Conservation (phyloP, 352 stramenopile species). For the Phytopythium oedochilum region DNA sequence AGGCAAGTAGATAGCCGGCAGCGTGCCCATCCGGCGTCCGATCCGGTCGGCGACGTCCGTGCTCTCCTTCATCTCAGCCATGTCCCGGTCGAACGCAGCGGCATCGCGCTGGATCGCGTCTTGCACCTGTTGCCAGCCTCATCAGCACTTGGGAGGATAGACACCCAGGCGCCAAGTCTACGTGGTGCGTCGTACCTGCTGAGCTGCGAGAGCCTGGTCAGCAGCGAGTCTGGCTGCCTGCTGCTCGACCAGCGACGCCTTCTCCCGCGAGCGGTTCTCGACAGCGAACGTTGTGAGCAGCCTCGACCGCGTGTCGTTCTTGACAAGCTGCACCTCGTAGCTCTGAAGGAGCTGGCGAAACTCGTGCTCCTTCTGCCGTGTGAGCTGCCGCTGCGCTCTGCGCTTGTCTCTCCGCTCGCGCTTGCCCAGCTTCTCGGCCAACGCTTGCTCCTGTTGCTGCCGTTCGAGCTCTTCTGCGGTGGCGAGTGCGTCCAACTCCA, state of each 20-base stretch:
- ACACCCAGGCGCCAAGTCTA: not conserved
- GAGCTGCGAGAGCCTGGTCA: not conserved
- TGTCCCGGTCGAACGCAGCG: conserved; percentile 8
- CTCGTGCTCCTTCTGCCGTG: conserved; percentile 43
- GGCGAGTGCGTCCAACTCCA: conserved; percentile 28
- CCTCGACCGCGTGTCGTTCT: conserved; percentile 37
- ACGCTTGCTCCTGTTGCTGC: conserved; percentile 7
- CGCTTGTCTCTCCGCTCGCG: conserved; percentile 44
- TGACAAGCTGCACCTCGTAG: conserved; percentile 34
- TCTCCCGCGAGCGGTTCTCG: conserved; percentile 25
- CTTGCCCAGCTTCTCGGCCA: conserved; percentile 24
- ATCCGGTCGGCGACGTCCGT: conserved; percentile 36
- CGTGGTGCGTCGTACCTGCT: not conserved
- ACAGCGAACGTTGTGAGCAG: conserved; percentile 44
- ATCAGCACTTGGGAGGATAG: not conserved
- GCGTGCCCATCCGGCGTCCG: conserved; percentile 35
- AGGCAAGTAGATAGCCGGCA: conserved; percentile 53
- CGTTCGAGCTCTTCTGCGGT: conserved; percentile 22
- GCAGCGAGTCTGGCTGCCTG: not conserved
- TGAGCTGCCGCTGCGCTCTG: conserved; percentile 32
- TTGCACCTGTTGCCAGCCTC: not conserved
- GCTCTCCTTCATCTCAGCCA: conserved; percentile 24
- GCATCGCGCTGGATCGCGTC: not conserved
- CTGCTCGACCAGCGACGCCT: conserved; percentile 8
- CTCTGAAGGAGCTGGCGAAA: conserved; percentile 36